These are phyloP conservation scores for Sphaerulina vaccinii DNA, from an alignment of 2,329 filamentous ascomycete species.

Conservation along the genomic window DNA sequence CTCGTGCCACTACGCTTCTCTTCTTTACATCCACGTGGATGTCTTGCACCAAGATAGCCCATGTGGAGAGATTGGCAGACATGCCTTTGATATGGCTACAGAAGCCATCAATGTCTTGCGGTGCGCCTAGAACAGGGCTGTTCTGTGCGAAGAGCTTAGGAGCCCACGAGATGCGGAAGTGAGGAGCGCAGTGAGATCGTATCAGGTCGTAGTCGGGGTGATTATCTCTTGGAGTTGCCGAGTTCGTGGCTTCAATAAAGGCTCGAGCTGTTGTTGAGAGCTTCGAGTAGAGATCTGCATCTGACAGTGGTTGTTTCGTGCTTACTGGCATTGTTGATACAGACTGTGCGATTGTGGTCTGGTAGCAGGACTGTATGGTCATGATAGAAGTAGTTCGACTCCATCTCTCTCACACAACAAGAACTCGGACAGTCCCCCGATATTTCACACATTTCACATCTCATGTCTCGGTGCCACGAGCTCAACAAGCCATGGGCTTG, in stretches of 20 bases:
- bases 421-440: too few species aligned
- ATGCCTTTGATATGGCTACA: slow-evolving; percentile 17
- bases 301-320: not conserved
- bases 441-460: too few species aligned
- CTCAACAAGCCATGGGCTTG: not conserved
- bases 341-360: not conserved
- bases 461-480: too few species aligned
- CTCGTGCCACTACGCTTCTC: slow-evolving; percentile 16
- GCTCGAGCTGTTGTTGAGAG: slow-evolving; percentile 19
- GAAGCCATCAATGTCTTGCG: slow-evolving; percentile 23
- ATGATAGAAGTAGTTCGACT: not conserved
- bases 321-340: not conserved
- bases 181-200: slow-evolving; percentile 13
- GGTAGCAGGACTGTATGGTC: not conserved
- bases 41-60: slow-evolving; percentile 18
- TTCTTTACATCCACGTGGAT: slow-evolving; percentile 19
- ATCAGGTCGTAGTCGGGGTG: slow-evolving; percentile 21
- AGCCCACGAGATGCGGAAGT: slow-evolving; percentile 23
- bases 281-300: slow-evolving; percentile 16
- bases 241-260: slow-evolving; percentile 22
- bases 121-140: slow-evolving; percentile 14
- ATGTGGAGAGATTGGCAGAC: slow-evolving; percentile 18
- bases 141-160: slow-evolving; percentile 20
- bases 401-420: too few species aligned
- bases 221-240: slow-evolving; percentile 17